Conservation (phyloP, 768 basidiomycete species). For the Leccinum variicolor region DNA sequence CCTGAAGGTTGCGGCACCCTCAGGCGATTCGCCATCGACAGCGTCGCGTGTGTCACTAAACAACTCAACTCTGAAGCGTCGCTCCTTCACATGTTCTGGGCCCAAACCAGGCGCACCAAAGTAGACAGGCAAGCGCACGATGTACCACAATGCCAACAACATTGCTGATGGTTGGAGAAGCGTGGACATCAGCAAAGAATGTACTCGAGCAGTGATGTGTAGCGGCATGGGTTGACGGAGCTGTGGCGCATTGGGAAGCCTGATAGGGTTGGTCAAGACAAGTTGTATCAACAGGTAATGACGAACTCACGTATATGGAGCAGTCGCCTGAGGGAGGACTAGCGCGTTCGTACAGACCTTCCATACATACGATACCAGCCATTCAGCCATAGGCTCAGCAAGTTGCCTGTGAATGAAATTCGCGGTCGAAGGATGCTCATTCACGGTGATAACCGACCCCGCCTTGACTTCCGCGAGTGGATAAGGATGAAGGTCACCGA, state of each 20-base stretch:
- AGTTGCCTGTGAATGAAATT: constrained; percentile 64
- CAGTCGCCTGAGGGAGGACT: constrained; percentile 52
- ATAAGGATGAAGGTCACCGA: constrained; percentile 19
- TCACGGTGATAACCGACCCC: constrained; percentile 39
- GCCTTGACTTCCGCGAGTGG: constrained; percentile 14
- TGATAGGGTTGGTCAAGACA: constrained; percentile 12
- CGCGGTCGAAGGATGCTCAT: constrained; percentile 32
- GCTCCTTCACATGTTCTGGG: constrained; percentile 54
- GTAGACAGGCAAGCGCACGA: constrained; percentile 69
- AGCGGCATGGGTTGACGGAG: constrained; percentile 39
- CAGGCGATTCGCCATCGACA: constrained; percentile 46
- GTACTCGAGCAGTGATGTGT: constrained; percentile 56
- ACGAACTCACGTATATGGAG: constrained; percentile 51
- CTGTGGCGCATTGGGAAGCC: constrained; percentile 30
- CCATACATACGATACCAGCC: constrained; percentile 80
- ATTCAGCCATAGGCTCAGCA: constrained; percentile 73
- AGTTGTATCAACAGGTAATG: background rate
- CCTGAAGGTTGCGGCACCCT: constrained; percentile 65
- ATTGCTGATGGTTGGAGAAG: constrained; percentile 80
- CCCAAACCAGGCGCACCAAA: constrained; percentile 52
- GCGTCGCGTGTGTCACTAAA: constrained; percentile 46
- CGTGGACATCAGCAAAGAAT: constrained; percentile 73
- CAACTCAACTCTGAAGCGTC: constrained; percentile 60
- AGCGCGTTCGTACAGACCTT: constrained; percentile 75
- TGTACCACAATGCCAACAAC: constrained; percentile 79